These are phyloP conservation scores for Debaryomyces prosopidis DNA, from an alignment of 805 yeast species.

Conservation along the genomic window DNA sequence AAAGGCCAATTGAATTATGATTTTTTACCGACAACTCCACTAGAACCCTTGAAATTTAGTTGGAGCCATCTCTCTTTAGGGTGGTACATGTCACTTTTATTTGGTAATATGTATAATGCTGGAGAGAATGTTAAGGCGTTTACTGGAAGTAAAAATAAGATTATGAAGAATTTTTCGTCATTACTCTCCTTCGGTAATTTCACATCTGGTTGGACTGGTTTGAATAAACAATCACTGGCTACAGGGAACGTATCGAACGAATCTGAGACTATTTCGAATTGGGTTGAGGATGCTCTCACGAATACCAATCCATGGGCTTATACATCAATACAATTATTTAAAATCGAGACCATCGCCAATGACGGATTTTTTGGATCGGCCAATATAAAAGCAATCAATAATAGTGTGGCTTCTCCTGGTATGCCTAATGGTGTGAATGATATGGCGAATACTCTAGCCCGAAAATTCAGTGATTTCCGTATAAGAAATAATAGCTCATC, in stretches of 20 bases:
- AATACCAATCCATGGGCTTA: constrained; percentile 53
- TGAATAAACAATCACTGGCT: constrained; percentile 18
- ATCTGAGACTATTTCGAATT: constrained; percentile 15
- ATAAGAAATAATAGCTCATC: constrained; percentile 24
- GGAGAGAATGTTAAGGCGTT: constrained; percentile 17
- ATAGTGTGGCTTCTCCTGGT: constrained; percentile 18
- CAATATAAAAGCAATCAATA: constrained; percentile 5
- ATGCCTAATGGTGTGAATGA: constrained; percentile 47
- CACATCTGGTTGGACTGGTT: constrained; percentile 38
- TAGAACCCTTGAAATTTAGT: constrained; percentile 48
- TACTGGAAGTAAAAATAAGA: constrained; percentile 25
- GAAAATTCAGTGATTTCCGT: constrained; percentile 48
- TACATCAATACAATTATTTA: constrained; percentile 52
- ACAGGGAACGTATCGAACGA: constrained; percentile 6
- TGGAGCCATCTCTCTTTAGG: constrained; percentile 70
- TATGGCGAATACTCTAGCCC: constrained; percentile 48
- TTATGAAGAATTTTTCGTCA: constrained; percentile 41
- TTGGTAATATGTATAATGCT: constrained; percentile 53
- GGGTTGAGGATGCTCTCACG: constrained; percentile 29
- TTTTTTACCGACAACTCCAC: constrained; percentile 42
- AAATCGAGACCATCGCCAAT: constrained; percentile 25
- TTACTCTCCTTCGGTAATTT: constrained; percentile 39
- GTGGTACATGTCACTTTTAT: constrained; percentile 71
- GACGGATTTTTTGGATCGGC: constrained; percentile 23
- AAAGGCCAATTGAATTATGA: constrained; percentile 38